A percentile compares a stretch with the other conserved stretches of the same genome.
These are phyloP conservation scores for Sonneratia alba DNA, from an alignment of 345 rosid genomes.

Conservation along the genomic window DNA sequence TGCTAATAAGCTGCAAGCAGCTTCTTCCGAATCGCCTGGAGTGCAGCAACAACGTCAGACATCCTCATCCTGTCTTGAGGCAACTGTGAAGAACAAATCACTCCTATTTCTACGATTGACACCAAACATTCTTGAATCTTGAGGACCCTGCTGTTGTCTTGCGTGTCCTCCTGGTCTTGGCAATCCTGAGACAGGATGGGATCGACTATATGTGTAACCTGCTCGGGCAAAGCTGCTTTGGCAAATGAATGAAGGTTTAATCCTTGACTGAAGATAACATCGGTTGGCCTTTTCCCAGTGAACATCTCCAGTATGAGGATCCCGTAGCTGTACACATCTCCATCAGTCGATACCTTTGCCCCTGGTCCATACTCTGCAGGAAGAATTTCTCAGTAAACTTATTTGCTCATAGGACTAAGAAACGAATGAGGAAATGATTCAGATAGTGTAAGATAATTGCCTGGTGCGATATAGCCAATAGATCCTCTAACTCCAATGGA, in stretches of 20 bases:
- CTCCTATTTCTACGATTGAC: background rate
- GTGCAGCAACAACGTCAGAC: background rate
- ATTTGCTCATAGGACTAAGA: background rate
- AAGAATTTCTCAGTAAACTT: background rate
- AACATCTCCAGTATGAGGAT: constrained; percentile 17
- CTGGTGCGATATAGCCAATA: constrained; percentile 43
- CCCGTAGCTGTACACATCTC: too few relatives aligned
- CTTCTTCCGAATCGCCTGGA: constrained; percentile 1
- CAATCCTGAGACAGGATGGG: constrained; percentile 1
- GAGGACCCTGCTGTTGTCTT: background rate
- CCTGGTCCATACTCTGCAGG: background rate
- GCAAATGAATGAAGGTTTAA: constrained; percentile 9
- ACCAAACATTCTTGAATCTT: background rate
- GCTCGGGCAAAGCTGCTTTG: constrained; percentile 7
- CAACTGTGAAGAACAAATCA: background rate
- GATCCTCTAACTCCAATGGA: constrained; percentile 35
- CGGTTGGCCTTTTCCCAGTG: constrained; percentile 12
- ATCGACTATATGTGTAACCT: constrained; percentile 8
- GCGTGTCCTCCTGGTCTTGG: constrained; percentile 1
- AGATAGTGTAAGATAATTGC: constrained; percentile 2
- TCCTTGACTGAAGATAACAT: background rate
- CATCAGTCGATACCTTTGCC: constrained; percentile 2
- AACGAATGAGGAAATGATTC: background rate
- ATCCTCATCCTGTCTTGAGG: background rate
- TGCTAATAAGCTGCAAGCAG: background rate